Conservation (phyloP, 2,329 filamentous ascomycete species). For the Calonectria naviculata region DNA sequence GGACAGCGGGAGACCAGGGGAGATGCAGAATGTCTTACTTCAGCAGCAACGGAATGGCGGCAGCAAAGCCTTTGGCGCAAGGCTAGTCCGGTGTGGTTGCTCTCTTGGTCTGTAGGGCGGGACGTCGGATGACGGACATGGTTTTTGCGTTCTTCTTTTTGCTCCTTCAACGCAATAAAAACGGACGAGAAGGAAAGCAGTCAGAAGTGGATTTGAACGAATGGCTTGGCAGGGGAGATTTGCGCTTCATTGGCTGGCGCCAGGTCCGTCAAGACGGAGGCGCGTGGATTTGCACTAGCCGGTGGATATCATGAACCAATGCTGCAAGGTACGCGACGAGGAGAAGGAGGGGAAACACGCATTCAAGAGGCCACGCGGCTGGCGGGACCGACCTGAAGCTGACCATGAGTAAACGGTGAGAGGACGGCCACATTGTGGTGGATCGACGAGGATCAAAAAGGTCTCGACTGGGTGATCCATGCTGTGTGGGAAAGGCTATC, state of each 20-base stretch:
- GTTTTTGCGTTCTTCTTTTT: neutral
- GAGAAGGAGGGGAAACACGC: neutral
- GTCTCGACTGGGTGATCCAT: slow-evolving; percentile 8
- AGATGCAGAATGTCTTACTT: slow-evolving; percentile 3
- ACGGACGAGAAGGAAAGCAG: neutral
- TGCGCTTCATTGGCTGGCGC: slow-evolving; percentile 21
- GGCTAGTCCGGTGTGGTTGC: slow-evolving; percentile 1
- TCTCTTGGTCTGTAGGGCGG: neutral
- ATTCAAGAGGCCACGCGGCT: slow-evolving; percentile 9
- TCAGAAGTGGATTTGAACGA: neutral
- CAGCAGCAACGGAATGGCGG: neutral
- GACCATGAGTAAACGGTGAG: slow-evolving; percentile 17
- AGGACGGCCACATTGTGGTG: slow-evolving; percentile 17
- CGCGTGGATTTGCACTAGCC: neutral
- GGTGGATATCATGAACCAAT: neutral
- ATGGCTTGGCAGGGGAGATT: slow-evolving; percentile 37
- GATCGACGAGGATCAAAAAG: slow-evolving; percentile 23
- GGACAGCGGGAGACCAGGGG: neutral
- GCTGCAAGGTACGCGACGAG: neutral
- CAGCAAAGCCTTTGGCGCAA: neutral
- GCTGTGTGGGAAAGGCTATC: neutral
- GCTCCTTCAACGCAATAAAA: neutral
- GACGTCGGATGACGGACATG: neutral
- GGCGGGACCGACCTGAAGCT: slow-evolving; percentile 30
- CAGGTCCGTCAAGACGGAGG: neutral